Percentiles rank a stretch among this genome's conserved stretches.
Conservation (phyloP, 2,329 filamentous ascomycete species). For the Paramyrothecium roridum region DNA sequence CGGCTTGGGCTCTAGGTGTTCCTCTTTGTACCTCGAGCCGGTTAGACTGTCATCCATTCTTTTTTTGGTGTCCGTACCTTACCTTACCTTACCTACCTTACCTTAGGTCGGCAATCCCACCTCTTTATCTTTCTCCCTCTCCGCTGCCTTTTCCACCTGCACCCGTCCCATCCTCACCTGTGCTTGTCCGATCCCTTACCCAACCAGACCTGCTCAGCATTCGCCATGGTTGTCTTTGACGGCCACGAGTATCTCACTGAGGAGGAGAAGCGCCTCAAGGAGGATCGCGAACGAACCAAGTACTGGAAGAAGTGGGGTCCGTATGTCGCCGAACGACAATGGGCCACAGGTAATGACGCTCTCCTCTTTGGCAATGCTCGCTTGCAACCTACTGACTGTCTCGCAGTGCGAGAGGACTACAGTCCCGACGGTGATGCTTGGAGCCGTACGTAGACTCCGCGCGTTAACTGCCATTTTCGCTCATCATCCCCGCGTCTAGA, state of each 20-base stretch:
- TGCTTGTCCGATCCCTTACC: conserved; percentile 4
- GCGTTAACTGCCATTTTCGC: conserved; percentile 8
- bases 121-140: conserved; percentile 8
- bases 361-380: neutral
- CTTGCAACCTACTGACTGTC: conserved; percentile 17
- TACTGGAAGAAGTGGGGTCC: conserved; percentile 99
- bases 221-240: conserved; percentile 82
- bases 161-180: conserved; percentile 6
- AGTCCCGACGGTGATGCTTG: conserved; percentile 86
- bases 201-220: conserved; percentile 8
- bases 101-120: neutral
- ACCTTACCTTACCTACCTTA: neutral
- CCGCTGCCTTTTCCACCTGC: conserved; percentile 3
- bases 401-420: conserved; percentile 81
- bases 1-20: too few species aligned
- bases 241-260: conserved; percentile 82
- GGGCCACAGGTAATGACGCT: conserved; percentile 73
- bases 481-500: conserved; percentile 48
- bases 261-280: conserved; percentile 85
- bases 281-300: conserved; percentile 77
- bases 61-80: neutral
- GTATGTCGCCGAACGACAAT: conserved; percentile 90
- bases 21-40: too few species aligned
- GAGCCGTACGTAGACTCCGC: conserved; percentile 67
- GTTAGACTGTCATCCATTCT: neutral